A percentile compares a stretch with the other conserved stretches of the same genome.
Evolutionary conservation across 1,284 basidiomycete species (phyloP).

Genomic region (Athelia psychrophila): DNA sequence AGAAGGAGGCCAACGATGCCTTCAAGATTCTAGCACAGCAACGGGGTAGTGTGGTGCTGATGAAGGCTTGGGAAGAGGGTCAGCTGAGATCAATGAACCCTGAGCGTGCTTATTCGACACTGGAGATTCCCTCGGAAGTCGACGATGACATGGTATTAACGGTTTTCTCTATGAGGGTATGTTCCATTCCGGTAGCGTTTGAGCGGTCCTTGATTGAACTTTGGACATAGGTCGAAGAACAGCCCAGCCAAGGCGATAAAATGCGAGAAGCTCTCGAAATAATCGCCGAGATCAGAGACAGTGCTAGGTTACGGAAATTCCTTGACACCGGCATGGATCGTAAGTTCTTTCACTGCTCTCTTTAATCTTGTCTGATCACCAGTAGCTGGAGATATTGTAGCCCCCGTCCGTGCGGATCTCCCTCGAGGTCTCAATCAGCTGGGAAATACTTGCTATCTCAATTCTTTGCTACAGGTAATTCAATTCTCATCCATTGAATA

Average conservation of each 20-base stretch:
- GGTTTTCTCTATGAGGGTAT: conserved; percentile 70
- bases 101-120: conserved; percentile 67
- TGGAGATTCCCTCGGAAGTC: conserved; percentile 67
- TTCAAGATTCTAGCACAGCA: conserved; percentile 63
- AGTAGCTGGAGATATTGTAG: conserved; percentile 61
- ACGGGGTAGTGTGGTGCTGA: conserved; percentile 47
- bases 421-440: conserved; percentile 90
- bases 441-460: conserved; percentile 92
- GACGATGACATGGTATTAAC: conserved; percentile 78
- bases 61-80: conserved; percentile 50
- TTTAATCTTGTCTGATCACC: not conserved
- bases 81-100: conserved; percentile 64
- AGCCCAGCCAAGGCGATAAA: conserved; percentile 54
- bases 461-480: conserved; percentile 76
- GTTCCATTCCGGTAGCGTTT: conserved; percentile 24
- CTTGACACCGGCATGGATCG: conserved; percentile 68
- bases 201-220: conserved; percentile 3
- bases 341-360: conserved; percentile 36
- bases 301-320: conserved; percentile 66
- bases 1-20: conserved; percentile 57
- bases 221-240: conserved; percentile 62
- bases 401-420: conserved; percentile 55
- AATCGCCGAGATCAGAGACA: conserved; percentile 72
- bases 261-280: conserved; percentile 67
- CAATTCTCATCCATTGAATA: not conserved